These are phyloP conservation scores for Mikania micrantha DNA, from an alignment of 129 eudicot genomes.

Conservation along the genomic window DNA sequence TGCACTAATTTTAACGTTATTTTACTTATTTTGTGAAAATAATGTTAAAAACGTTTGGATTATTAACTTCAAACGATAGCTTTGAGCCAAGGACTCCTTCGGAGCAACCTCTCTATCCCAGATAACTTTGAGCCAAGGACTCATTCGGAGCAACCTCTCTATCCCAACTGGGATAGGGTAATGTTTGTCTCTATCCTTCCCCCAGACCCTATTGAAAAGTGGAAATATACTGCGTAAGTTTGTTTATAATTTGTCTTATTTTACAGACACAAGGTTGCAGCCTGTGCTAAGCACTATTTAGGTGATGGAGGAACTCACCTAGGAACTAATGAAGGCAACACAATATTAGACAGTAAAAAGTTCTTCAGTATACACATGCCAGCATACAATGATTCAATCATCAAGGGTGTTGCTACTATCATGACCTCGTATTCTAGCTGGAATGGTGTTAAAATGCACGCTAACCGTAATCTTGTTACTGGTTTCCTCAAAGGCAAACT, in stretches of 20 bases:
- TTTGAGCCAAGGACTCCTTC: too few relatives aligned
- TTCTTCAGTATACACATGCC: slow-evolving; percentile 62
- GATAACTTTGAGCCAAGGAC: too few relatives aligned
- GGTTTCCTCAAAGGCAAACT: slow-evolving; percentile 45
- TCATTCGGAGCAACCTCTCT: too few relatives aligned
- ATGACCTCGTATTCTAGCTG: slow-evolving; percentile 75
- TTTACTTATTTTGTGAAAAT: too few relatives aligned
- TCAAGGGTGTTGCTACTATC: slow-evolving; percentile 65
- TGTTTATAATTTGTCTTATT: background rate
- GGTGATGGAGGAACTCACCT: slow-evolving; percentile 75
- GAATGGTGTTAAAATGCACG: slow-evolving; percentile 74
- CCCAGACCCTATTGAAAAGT: too few relatives aligned
- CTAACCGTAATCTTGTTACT: slow-evolving; percentile 45
- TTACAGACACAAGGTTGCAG: slow-evolving; percentile 44
- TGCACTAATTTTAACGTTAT: too few relatives aligned
- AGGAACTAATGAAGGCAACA: slow-evolving; percentile 56
- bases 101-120: too few relatives aligned
- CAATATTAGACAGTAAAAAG: slow-evolving; percentile 25
- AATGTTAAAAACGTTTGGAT: too few relatives aligned
- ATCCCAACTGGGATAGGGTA: too few relatives aligned
- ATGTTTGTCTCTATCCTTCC: too few relatives aligned
- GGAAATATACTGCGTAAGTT: too few relatives aligned
- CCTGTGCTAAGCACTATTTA: slow-evolving; percentile 65
- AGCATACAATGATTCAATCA: slow-evolving; percentile 49
- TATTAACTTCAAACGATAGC: too few relatives aligned